Evolutionary conservation across 306 rosid species (phyloP).

Genomic region (Erythrophleum fordii): DNA sequence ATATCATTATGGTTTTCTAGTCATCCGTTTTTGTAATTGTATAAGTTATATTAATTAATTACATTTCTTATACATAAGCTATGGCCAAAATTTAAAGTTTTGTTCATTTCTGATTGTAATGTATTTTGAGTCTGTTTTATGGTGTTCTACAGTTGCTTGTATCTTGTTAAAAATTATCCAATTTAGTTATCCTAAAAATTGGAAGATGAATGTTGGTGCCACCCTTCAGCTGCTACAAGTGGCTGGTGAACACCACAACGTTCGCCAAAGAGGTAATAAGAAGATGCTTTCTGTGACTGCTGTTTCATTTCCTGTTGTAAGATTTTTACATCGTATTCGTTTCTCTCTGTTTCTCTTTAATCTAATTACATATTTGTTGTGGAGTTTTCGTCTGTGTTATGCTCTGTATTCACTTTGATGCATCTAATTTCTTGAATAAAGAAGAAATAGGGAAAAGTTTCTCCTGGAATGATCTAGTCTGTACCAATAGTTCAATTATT

Average conservation of each 20-base stretch:
- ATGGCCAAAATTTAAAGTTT: neutral
- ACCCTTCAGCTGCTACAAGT: neutral
- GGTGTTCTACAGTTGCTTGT: too few species aligned
- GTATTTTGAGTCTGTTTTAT: neutral
- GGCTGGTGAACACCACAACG: neutral
- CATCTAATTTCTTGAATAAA: neutral
- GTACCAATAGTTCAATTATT: neutral
- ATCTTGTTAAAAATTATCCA: too few species aligned
- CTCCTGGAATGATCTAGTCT: too few species aligned
- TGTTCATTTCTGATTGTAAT: neutral
- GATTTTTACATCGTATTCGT: neutral
- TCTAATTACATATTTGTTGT: neutral
- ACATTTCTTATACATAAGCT: constrained; percentile 18
- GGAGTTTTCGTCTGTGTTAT: neutral
- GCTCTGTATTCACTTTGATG: neutral
- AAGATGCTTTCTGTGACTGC: neutral
- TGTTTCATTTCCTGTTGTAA: too few species aligned
- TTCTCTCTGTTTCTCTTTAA: neutral
- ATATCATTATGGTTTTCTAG: constrained; percentile 8
- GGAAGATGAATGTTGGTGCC: too few species aligned
- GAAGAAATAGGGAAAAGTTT: neutral
- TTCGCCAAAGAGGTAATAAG: neutral
- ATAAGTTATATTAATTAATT: neutral
- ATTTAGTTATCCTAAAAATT: too few species aligned
- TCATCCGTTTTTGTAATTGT: constrained; percentile 15